Conservation (phyloP, 805 yeast genomes). For the Sugiyamaella mastotermitis region DNA sequence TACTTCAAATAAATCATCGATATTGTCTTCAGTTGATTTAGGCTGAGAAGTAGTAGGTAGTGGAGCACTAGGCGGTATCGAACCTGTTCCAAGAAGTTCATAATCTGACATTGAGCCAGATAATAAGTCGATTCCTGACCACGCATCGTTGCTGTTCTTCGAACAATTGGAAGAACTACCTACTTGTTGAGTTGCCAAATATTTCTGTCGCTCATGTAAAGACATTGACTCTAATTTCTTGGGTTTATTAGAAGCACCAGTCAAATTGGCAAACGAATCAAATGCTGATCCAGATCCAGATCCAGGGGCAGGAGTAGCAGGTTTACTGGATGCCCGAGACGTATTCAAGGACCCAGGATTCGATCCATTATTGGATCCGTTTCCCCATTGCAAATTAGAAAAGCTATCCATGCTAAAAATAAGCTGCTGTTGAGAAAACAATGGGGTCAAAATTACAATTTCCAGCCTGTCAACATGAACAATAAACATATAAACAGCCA, state of each 20-base stretch:
- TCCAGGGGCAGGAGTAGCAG: constrained; percentile 4
- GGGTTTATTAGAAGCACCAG: constrained; percentile 11
- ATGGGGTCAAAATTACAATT: no score
- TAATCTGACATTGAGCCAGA: constrained; percentile 10
- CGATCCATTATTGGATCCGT: background rate
- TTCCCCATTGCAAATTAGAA: constrained; percentile 8
- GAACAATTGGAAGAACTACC: constrained; percentile 5
- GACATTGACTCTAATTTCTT: constrained; percentile 25
- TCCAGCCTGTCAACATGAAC: no score
- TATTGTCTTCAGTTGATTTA: constrained; percentile 9
- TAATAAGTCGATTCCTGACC: constrained; percentile 28
- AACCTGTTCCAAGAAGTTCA: constrained; percentile 1
- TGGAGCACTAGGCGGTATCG: no score
- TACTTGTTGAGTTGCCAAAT: constrained; percentile 6
- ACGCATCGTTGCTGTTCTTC: constrained; percentile 11
- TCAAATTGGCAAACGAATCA: constrained; percentile 27
- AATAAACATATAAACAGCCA: no score
- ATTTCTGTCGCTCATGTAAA: constrained; percentile 27
- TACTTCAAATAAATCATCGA: constrained; percentile 22
- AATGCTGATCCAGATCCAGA: constrained; percentile 3
- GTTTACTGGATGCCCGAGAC: constrained; percentile 6
- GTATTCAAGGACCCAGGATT: constrained; percentile 2
- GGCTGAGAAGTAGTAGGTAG: constrained; percentile 3
- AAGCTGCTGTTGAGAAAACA: no score
- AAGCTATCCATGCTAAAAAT: constrained; percentile 19